A percentile compares a stretch with the other conserved stretches of the same genome.
phyloP scores from a whole-genome alignment of 352 stramenopile genomes.

The Phytopythium aichiense region DNA sequence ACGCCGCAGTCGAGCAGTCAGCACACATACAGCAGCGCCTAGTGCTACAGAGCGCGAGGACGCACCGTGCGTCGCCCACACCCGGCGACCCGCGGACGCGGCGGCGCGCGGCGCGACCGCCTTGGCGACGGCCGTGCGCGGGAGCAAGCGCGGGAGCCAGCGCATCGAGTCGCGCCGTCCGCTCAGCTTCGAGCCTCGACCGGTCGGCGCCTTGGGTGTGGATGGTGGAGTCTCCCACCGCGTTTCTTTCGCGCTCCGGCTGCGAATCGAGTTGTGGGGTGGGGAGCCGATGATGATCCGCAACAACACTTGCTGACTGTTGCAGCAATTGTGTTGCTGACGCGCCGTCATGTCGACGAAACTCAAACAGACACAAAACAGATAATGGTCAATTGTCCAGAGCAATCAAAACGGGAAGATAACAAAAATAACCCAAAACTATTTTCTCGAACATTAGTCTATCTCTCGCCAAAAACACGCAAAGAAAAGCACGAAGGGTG shows the following conservation, averaged over 20 bases:
- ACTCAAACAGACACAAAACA: too few species aligned
- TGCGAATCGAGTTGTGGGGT: constrained; percentile 2
- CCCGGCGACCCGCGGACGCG: constrained; percentile 3
- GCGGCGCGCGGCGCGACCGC: constrained; percentile 6
- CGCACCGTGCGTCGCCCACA: constrained; percentile 24
- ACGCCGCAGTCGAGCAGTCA: neutral
- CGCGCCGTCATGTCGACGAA: too few species aligned
- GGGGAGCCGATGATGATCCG: neutral
- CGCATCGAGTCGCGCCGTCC: constrained; percentile 9
- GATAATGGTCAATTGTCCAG: too few species aligned
- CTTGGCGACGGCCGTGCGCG: constrained; percentile 10
- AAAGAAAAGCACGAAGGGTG: too few species aligned
- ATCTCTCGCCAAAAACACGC: too few species aligned
- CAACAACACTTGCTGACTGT: too few species aligned
- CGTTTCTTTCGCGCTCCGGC: neutral
- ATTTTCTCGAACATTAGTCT: too few species aligned
- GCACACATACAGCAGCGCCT: neutral
- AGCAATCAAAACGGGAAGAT: too few species aligned
- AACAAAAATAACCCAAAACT: too few species aligned
- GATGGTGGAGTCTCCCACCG: neutral
- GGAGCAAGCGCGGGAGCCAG: constrained; percentile 18
- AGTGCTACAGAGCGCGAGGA: neutral
- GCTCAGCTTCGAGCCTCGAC: too few species aligned
- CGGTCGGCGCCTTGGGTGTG: neutral
- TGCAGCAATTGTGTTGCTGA: neutral